A percentile compares a stretch with the other conserved stretches of the same genome.
Evolutionary conservation across 2,329 filamentous ascomycete genomes (phyloP).

Genomic region (Xylariales sp.): DNA sequence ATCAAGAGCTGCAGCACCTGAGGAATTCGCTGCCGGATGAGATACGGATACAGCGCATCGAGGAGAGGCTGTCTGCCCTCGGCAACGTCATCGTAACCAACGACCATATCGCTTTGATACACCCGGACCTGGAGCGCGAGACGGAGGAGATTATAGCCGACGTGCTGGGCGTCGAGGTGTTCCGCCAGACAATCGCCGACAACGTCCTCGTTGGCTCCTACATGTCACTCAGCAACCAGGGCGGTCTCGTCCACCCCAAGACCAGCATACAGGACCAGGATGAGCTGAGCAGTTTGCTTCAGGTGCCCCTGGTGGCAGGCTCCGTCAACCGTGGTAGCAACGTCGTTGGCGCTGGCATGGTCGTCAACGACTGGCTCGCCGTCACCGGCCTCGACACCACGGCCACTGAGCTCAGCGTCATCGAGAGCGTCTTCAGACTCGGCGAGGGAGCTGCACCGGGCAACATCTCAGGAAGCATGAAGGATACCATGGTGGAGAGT

Average conservation of each 20-base stretch:
- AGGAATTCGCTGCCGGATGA: constrained; percentile 89
- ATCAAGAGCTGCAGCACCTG: constrained; percentile 96
- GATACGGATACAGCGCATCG: constrained; percentile 94
- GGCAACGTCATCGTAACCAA: constrained; percentile 97
- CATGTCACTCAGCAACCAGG: constrained; percentile 94
- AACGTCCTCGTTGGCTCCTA: constrained; percentile 96
- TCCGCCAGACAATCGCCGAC: constrained; percentile 91
- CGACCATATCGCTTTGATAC: constrained; percentile 93
- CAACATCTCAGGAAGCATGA: constrained; percentile 78
- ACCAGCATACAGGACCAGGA: constrained; percentile 97
- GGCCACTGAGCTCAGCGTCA: constrained; percentile 93
- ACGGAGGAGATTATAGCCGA: constrained; percentile 98
- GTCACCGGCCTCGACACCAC: constrained; percentile 92
- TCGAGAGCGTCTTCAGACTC: constrained; percentile 93
- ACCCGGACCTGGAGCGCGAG: constrained; percentile 94
- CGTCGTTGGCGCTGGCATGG: constrained; percentile 95
- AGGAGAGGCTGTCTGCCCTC: constrained; percentile 91
- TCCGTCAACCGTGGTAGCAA: constrained; percentile 89
- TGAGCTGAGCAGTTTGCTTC: constrained; percentile 86
- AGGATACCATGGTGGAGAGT: constrained; percentile 98
- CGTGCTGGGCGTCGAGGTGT: constrained; percentile 83
- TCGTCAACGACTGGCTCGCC: constrained; percentile 96
- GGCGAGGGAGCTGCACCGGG: constrained; percentile 80
- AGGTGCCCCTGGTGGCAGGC: constrained; percentile 93
- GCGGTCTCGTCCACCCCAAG: constrained; percentile 95